phyloP scores from a whole-genome alignment of 352 stramenopile genomes.

The Phytophthora rubi region DNA sequence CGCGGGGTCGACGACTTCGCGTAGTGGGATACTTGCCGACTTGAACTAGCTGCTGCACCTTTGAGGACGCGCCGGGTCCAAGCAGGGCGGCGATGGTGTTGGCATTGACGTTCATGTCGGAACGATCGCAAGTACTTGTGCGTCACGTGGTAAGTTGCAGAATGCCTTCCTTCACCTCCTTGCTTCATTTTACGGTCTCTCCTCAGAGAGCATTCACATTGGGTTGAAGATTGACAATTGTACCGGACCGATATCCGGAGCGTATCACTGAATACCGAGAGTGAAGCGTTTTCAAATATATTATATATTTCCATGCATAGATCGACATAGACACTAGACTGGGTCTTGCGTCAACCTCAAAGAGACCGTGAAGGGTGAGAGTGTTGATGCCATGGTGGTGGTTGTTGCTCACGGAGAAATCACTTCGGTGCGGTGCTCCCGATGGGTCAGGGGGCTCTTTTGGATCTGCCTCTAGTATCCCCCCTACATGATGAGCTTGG shows the following conservation, averaged over 20 bases:
- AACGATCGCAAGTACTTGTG: slow-evolving; percentile 22
- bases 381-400: background rate
- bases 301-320: slow-evolving; percentile 1
- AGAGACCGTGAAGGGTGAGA: background rate
- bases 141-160: slow-evolving; percentile 24
- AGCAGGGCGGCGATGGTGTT: slow-evolving; percentile 34
- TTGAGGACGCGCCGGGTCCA: slow-evolving; percentile 28
- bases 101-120: slow-evolving; percentile 35
- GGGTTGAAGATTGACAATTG: slow-evolving; percentile 12
- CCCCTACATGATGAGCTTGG: background rate
- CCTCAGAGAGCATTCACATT: background rate
- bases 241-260: slow-evolving; percentile 8
- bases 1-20: slow-evolving; percentile 45
- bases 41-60: slow-evolving; percentile 33
- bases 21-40: slow-evolving; percentile 39
- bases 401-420: background rate
- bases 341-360: background rate
- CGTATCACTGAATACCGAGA: slow-evolving; percentile 5
- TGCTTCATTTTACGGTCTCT: slow-evolving; percentile 12
- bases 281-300: slow-evolving; percentile 11
- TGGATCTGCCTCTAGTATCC: background rate
- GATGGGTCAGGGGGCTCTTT: background rate
- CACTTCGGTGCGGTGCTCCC: background rate
- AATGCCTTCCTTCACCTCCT: slow-evolving; percentile 13
- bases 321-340: background rate